Conservation (phyloP, 768 basidiomycete species). For the Daedaleopsis sinensis region DNA sequence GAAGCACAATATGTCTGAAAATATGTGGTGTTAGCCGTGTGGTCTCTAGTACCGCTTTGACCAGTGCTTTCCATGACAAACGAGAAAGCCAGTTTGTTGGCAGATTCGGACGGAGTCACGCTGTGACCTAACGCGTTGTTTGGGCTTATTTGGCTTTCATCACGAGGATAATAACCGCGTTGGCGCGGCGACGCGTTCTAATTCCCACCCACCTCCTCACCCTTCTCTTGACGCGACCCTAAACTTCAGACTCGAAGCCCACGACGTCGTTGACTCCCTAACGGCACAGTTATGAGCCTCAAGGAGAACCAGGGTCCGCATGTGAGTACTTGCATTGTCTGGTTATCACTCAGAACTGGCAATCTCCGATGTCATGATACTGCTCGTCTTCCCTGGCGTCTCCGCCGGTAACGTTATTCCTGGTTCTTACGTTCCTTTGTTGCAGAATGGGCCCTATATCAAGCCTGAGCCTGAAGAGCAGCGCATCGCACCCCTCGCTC, state of each 20-base stretch:
- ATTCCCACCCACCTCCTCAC: constrained; percentile 1
- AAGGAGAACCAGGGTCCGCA: constrained; percentile 1
- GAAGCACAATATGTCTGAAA: no score
- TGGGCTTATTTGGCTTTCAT: constrained; percentile 9
- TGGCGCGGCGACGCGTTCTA: constrained; percentile 11
- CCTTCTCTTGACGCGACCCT: constrained; percentile 5
- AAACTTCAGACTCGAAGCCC: not conserved
- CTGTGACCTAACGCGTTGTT: constrained; percentile 24
- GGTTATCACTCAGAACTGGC: not conserved
- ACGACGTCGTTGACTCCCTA: not conserved
- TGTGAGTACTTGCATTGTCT: not conserved
- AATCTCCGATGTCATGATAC: not conserved
- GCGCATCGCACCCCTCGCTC: constrained; percentile 16
- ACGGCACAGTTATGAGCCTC: constrained; percentile 20
- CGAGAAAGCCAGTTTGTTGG: no score
- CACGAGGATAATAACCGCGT: constrained; percentile 13
- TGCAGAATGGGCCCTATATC: constrained; percentile 21
- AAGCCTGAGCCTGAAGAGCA: constrained; percentile 38
- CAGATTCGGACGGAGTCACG: constrained; percentile 3
- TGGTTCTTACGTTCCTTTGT: constrained; percentile 4
- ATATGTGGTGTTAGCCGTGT: no score
- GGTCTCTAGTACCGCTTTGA: not conserved
- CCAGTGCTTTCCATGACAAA: no score
- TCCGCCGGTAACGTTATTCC: constrained; percentile 12
- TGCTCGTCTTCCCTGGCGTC: not conserved